Conservation (phyloP, 176 grass and related monocot species). For the Zea luxurians region DNA sequence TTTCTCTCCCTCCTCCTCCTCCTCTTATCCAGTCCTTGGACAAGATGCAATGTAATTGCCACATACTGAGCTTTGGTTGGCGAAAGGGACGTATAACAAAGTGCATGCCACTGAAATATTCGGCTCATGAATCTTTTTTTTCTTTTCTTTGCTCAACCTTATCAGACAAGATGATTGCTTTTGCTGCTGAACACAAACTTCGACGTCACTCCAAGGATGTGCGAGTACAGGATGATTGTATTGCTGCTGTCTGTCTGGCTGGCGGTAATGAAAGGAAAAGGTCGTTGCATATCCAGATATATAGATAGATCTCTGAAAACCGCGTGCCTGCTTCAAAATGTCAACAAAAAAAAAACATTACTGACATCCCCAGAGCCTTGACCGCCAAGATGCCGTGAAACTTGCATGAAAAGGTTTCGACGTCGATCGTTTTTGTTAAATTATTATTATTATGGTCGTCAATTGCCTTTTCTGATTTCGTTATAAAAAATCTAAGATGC, state of each 20-base stretch:
- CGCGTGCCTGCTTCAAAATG: background rate
- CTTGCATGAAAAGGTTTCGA: background rate
- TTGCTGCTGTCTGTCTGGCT: background rate
- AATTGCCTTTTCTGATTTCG: background rate
- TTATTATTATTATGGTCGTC: background rate
- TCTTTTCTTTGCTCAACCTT: slow-evolving; percentile 1
- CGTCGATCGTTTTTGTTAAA: background rate
- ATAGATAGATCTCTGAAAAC: background rate
- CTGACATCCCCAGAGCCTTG: background rate
- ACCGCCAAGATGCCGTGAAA: slow-evolving; percentile 2
- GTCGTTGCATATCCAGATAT: no score
- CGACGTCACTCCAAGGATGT: background rate
- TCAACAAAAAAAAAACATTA: background rate
- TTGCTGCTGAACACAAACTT: slow-evolving; percentile 23
- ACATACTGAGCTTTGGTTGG: slow-evolving; percentile 22
- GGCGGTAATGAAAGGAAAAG: background rate
- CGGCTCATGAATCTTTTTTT: background rate
- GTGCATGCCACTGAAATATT: slow-evolving; percentile 16
- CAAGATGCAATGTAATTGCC: slow-evolving; percentile 2
- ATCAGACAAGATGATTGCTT: slow-evolving; percentile 33
- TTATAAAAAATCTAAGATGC: no score
- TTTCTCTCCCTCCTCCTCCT: background rate
- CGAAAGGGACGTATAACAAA: slow-evolving; percentile 15
- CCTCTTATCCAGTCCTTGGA: slow-evolving; percentile 30
- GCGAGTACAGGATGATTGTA: background rate